phyloP scores from a whole-genome alignment of 257 asterid species.

The Ocimum tenuiflorum region DNA sequence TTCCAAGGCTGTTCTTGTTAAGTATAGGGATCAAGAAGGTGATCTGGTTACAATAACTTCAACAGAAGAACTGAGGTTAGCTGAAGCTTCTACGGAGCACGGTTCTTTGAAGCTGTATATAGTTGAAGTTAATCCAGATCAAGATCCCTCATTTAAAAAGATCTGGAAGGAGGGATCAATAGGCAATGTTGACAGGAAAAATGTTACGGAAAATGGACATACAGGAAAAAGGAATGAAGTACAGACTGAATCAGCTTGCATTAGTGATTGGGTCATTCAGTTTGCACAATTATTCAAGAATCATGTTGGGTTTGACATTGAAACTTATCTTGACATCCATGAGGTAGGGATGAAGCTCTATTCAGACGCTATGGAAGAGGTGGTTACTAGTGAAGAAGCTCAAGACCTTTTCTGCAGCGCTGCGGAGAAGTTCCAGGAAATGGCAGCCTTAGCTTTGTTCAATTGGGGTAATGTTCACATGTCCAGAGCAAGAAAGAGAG shows the following conservation, averaged over 20 bases:
- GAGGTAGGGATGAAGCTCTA: slow-evolving; percentile 67
- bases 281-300: slow-evolving; percentile 68
- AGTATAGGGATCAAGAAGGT: slow-evolving; percentile 83
- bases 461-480: slow-evolving; percentile 81
- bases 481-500: slow-evolving; percentile 68
- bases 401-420: slow-evolving; percentile 54
- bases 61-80: slow-evolving; percentile 73
- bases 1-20: slow-evolving; percentile 50
- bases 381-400: slow-evolving; percentile 75
- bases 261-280: slow-evolving; percentile 71
- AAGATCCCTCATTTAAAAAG: slow-evolving; percentile 54
- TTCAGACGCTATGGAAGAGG: slow-evolving; percentile 77
- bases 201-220: slow-evolving; percentile 33
- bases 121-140: slow-evolving; percentile 57
- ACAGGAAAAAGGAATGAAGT: slow-evolving; percentile 22
- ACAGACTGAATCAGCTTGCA: slow-evolving; percentile 37
- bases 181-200: slow-evolving; percentile 16
- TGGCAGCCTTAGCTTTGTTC: slow-evolving; percentile 84
- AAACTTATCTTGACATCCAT: slow-evolving; percentile 63
- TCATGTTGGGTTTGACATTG: slow-evolving; percentile 65
- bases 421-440: slow-evolving; percentile 70
- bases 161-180: slow-evolving; percentile 19
- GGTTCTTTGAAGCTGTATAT: slow-evolving; percentile 60
- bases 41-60: slow-evolving; percentile 79
- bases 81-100: slow-evolving; percentile 57